Evolutionary conservation across 177 flowering plant genomes (phyloP).

Genomic region (Telopea speciosissima): DNA sequence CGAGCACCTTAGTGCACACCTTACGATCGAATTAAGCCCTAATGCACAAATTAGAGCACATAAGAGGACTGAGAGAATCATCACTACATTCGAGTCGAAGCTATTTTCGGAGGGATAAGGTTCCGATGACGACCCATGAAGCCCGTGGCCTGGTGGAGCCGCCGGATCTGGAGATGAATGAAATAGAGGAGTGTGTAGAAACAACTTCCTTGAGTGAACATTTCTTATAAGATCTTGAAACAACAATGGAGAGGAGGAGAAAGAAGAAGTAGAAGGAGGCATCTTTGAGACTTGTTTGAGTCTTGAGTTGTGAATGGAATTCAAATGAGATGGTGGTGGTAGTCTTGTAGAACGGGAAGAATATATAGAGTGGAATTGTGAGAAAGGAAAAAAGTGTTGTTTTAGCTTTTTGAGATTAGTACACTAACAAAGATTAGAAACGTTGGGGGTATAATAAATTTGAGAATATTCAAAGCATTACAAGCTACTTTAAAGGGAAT

Average conservation of each 20-base stretch:
- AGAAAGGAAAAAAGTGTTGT: background rate
- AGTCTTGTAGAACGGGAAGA: background rate
- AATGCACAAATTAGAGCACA: slow-evolving; percentile 80
- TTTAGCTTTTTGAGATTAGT: background rate
- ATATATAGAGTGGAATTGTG: background rate
- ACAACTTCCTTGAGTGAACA: slow-evolving; percentile 43
- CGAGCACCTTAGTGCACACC: slow-evolving; percentile 71
- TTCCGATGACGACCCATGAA: slow-evolving; percentile 4
- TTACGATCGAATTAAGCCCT: slow-evolving; percentile 60
- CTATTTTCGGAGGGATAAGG: slow-evolving; percentile 23
- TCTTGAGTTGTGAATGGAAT: background rate
- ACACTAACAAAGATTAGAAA: background rate
- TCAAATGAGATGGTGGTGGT: background rate
- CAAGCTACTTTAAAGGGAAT: background rate
- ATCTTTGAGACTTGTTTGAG: background rate
- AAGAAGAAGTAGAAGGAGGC: slow-evolving; percentile 1
- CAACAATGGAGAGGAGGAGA: slow-evolving; percentile 1
- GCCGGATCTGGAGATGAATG: slow-evolving; percentile 20
- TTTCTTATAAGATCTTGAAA: slow-evolving; percentile 7
- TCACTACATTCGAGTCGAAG: slow-evolving; percentile 64
- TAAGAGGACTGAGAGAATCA: slow-evolving; percentile 74
- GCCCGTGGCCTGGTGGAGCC: slow-evolving; percentile 13
- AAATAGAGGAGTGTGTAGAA: slow-evolving; percentile 32
- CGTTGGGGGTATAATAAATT: background rate
- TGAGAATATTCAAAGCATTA: slow-evolving; percentile 2